These are phyloP conservation scores for bread wheat (Triticum aestivum) DNA, from an alignment of 176 grass and related monocot genomes.

Conservation along the genomic window IWGSC_CS_RefSeq_v2.1 NC_057803.1:55528658-55529157, in stretches of 20 bases:
- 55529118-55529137: slow-evolving; percentile 94
- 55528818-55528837: not conserved
- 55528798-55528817: too few relatives aligned
- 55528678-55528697: slow-evolving; percentile 11
- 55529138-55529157: slow-evolving; percentile 94
- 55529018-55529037: too few relatives aligned
- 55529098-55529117: slow-evolving; percentile 95
- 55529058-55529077: not conserved
- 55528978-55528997: not conserved
- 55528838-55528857: not conserved
- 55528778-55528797: not conserved
- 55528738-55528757: slow-evolving; percentile 24
- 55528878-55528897: slow-evolving; percentile 10
- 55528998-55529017: not conserved
- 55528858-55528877: not conserved
- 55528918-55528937: not conserved
- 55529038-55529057: not conserved
- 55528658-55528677: not conserved
- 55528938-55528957: slow-evolving; percentile 8
- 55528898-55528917: not conserved
- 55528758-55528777: slow-evolving; percentile 36
- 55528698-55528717: not conserved
- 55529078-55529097: slow-evolving; percentile 47
- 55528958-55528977: slow-evolving; percentile 27
- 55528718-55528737: not conserved